Base-by-base conservation (phyloP, 192 early-diverging fungal species). In the Rhizophagus clarus region DNA sequence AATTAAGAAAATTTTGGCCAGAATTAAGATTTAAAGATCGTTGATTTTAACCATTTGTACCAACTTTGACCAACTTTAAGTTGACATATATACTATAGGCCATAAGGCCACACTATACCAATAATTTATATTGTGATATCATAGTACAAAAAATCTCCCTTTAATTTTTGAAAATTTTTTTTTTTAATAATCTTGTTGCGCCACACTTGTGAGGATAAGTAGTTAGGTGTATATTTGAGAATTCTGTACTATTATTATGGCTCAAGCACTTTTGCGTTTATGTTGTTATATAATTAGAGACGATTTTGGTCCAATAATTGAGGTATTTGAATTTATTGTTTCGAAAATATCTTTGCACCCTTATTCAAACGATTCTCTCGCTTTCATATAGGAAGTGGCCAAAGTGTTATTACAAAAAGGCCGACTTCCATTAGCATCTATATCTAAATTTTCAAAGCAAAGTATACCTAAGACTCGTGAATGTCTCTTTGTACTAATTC, bases 401-500 rank as follows among this genome's bases (percentile, higher is more conserved):
- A 79, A 85, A 76, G 83, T 88, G 2, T 81, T 95, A 9, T 71
- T 93, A 15, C 79, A 85, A 29, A 88, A 88, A 61, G 96, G 96
- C 22, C 93, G 96, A 26, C 82, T 91, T 75, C 81, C 91, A 1
- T 86, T 96, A 20, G 72, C 66, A 3, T 69, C 81, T 51, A 79
- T 96, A 26, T 82, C 87, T 10, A 84, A 81, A n/a, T 77, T 86
- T 29, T 87, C 89, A 12, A 74, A 85, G 20, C 81, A 94, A 8
- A 77, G 85, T 2, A 70, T 83, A 9, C 79, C 80, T 45, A 87
- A 91, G 31, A 90, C 94, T 11, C 90, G 92, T 28, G 94, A 96
- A 82, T 85, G 87, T 32, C 86, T 98, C 24, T 89, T 93, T 17
- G 88, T 96, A 4, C 85, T 98, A 72, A 94, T 98, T 61, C 97